Conservation (phyloP, 78 protist species). For the slime mould (Dictyostelium discoideum) region DNA sequence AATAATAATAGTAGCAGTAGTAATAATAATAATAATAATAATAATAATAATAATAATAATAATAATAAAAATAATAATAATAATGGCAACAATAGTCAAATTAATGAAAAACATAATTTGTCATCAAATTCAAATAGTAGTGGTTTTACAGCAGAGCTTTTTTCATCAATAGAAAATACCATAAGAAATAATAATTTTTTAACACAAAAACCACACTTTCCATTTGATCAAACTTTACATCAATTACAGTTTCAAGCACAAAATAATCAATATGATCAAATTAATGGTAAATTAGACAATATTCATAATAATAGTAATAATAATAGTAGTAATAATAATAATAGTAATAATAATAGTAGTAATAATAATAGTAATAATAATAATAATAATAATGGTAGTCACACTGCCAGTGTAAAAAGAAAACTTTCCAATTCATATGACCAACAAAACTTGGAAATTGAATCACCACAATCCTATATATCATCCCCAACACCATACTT, state of each 20-base stretch:
- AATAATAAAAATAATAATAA: background rate
- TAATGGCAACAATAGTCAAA: background rate
- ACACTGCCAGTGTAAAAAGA: background rate
- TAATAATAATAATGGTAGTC: background rate
- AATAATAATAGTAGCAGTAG: too few species aligned
- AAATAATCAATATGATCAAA: background rate
- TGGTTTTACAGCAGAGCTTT: background rate
- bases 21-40: background rate
- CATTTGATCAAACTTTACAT: background rate
- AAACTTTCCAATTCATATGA: constrained; percentile 15
- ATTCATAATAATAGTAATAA: background rate
- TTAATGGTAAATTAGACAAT: background rate
- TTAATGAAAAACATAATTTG: background rate
- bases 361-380: background rate
- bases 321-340: background rate
- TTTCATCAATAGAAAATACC: background rate
- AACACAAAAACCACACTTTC: background rate
- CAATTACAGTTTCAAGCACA: background rate
- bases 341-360: background rate
- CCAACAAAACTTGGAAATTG: background rate
- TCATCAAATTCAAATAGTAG: background rate
- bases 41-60: background rate
- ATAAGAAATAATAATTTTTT: background rate
- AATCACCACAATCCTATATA: background rate
- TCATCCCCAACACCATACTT: background rate